Conservation (phyloP, 2,329 filamentous ascomycete species). For the Hypoxylon sp. region DNA sequence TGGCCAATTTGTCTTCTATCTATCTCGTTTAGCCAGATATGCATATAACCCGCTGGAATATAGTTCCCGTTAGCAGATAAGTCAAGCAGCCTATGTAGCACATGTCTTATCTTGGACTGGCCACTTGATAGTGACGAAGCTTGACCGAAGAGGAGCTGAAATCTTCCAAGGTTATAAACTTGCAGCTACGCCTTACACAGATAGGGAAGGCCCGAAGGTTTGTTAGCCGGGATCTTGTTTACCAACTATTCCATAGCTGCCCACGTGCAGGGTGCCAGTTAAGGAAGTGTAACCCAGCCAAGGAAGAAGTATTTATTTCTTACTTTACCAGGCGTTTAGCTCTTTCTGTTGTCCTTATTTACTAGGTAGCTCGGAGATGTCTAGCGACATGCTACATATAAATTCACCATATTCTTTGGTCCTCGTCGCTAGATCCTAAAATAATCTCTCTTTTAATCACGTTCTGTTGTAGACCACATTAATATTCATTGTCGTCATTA, state of each 20-base stretch:
- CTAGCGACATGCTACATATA: constrained; percentile 13
- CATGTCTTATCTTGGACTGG: constrained; percentile 24
- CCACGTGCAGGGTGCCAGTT: constrained; percentile 11
- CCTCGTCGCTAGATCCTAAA: constrained; percentile 20
- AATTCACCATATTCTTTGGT: constrained; percentile 13
- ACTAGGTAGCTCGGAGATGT: constrained; percentile 11
- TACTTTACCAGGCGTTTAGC: constrained; percentile 2
- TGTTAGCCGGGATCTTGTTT: constrained; percentile 2
- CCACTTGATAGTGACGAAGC: constrained; percentile 10
- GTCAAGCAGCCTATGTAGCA: constrained; percentile 20
- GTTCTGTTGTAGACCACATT: background rate
- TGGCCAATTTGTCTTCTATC: constrained; percentile 2
- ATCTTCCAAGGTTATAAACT: background rate
- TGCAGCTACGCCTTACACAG: constrained; percentile 31
- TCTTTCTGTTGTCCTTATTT: constrained; percentile 7
- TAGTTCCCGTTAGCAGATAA: constrained; percentile 2
- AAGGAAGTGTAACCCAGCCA: constrained; percentile 22
- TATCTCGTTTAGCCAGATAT: constrained; percentile 19
- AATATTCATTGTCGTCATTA: constrained; percentile 12
- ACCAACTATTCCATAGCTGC: constrained; percentile 3
- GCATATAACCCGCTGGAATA: constrained; percentile 13
- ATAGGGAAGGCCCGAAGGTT: constrained; percentile 37
- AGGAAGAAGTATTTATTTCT: constrained; percentile 29
- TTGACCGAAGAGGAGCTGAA: constrained; percentile 13
- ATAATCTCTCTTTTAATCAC: constrained; percentile 9